phyloP scores from a whole-genome alignment of 306 rosid species.

The Trifolium pratense region DNA sequence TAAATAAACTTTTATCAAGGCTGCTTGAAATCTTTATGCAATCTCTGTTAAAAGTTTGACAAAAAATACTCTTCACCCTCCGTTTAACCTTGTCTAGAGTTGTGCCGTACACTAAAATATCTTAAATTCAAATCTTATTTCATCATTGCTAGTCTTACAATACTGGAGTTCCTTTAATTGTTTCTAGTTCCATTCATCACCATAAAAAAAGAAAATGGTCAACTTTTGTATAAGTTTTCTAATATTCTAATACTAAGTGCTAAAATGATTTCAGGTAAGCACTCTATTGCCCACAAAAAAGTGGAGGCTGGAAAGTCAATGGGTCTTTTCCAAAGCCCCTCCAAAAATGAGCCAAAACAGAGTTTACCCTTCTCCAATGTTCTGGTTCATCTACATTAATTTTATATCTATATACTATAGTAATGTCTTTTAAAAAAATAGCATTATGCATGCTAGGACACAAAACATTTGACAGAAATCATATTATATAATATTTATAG shows the following conservation, averaged over 20 bases:
- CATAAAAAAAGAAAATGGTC: too few species aligned
- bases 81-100: neutral
- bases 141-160: slow-evolving; percentile 6
- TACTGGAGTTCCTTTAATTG: slow-evolving; percentile 11
- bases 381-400: neutral
- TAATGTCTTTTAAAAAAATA: neutral
- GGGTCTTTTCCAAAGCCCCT: neutral
- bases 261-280: slow-evolving; percentile 14
- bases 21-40: too few species aligned
- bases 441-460: slow-evolving; percentile 9
- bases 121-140: neutral
- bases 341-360: slow-evolving; percentile 10
- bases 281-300: slow-evolving; percentile 6
- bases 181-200: neutral
- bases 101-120: neutral
- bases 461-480: neutral
- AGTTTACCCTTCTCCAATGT: slow-evolving; percentile 8
- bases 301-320: neutral
- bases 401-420: neutral
- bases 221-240: neutral
- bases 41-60: too few species aligned
- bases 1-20: too few species aligned
- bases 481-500: neutral
- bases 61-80: too few species aligned
- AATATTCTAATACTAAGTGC: neutral